phyloP scores from a whole-genome alignment of 2,329 filamentous ascomycete species.

The Westerdykella ornata region DNA sequence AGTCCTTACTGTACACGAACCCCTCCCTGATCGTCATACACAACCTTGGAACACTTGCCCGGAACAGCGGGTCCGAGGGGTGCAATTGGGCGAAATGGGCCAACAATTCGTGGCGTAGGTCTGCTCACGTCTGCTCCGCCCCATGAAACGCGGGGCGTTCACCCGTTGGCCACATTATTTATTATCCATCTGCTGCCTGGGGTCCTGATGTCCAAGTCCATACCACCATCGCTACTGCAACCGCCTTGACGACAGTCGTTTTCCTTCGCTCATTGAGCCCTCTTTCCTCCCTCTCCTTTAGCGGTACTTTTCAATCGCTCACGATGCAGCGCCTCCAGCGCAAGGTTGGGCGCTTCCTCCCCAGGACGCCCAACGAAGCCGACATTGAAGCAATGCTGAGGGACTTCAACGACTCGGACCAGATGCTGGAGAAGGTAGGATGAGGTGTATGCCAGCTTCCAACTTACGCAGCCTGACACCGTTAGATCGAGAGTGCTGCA shows the following conservation, averaged over 20 bases:
- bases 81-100: no score
- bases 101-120: no score
- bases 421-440: constrained; percentile 62
- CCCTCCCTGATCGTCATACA: no score
- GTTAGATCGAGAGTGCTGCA: constrained; percentile 66
- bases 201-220: constrained; percentile 1
- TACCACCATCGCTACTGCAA: background rate
- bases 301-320: no score
- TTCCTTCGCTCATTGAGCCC: no score
- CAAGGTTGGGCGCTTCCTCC: constrained; percentile 65
- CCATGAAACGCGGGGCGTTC: constrained; percentile 17
- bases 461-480: background rate
- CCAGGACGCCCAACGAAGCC: constrained; percentile 66
- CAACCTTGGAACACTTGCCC: no score
- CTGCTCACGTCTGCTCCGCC: background rate
- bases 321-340: constrained; percentile 67
- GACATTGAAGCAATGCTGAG: constrained; percentile 67
- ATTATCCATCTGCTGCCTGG: constrained; percentile 1
- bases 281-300: no score
- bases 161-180: no score
- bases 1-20: no score
- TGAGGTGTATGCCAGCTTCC: background rate
- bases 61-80: no score
- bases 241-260: no score
- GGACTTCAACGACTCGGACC: constrained; percentile 75